Evolutionary conservation across 768 basidiomycete species (phyloP), one percentile per base, ranked within the genome.

Genomic region (Pisolithus tinctorius): DNA sequence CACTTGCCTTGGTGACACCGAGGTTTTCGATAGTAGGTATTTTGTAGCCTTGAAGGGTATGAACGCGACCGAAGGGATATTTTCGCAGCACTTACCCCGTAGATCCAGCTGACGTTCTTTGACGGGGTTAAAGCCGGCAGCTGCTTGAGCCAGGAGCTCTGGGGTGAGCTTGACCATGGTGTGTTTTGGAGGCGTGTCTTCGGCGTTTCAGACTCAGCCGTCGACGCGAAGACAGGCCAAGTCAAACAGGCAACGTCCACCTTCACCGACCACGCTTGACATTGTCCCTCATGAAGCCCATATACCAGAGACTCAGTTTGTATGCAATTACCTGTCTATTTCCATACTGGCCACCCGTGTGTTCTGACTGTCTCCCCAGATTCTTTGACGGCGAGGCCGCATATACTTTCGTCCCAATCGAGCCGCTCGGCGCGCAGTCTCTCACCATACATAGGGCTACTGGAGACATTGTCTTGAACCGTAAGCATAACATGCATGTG

Each of bases 21-120:
- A 95, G 78, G 78, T 95, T 95, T 84, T 95, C 93, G 66, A 95
- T 95, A 50, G 88, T 82, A 49, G 93, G 92, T 58, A 94, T 93
- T 80, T 91, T 93, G 73, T 88, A 87, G 52, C 92, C 91, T 93
- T 59, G 61, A 58, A 47, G 34, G 31, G 39, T 49, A 49, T 68
- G 46, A 68, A 55, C 41, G 26, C 27, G 52, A 13, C 26, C 29
- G 36, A 20, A 26, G 20, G 27, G 17, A 47, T 26, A 16, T 54
- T 59, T 42, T 39, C 65, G 48, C 23, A 25, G 17, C 17, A 58
- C 77, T 52, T 63, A 88, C 92, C 93, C 79, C 93, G 77, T 47
- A 95, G 82, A 67, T 95, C 93, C 42, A 95, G 81, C 71, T 94
- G 87, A 48, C 93, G 83, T 67, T 95, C 91, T 70, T 88, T 93